Evolutionary conservation across 2,329 filamentous ascomycete genomes (phyloP).

Genomic region (Fusarium coicis): DNA sequence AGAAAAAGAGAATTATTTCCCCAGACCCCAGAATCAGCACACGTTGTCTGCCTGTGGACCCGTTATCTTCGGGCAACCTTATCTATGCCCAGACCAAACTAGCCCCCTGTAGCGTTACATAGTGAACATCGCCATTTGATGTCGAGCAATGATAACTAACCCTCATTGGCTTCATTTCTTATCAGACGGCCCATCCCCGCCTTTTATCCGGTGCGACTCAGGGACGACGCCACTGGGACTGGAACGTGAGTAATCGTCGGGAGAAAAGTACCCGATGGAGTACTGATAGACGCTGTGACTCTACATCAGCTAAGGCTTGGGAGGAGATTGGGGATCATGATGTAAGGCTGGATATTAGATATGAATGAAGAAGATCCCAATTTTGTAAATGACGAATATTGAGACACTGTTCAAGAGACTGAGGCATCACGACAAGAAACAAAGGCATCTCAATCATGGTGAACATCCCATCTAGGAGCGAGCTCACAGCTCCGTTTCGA

Average conservation of each 20-base stretch:
- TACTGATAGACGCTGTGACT: not conserved
- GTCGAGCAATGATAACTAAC: no score
- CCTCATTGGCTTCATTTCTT: not conserved
- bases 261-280: slow-evolving; percentile 1
- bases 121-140: not conserved
- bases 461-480: not conserved
- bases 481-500: not conserved
- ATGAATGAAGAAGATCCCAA: not conserved
- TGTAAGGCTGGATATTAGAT: not conserved
- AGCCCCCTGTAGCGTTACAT: not conserved
- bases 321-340: not conserved
- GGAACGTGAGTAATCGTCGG: not conserved
- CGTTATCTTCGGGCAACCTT: not conserved
- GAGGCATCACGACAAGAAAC: not conserved
- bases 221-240: not conserved
- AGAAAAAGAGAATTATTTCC: not conserved
- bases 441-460: not conserved
- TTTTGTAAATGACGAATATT: no score
- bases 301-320: not conserved
- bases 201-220: not conserved
- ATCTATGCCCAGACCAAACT: not conserved
- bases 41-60: not conserved
- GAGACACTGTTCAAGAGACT: no score
- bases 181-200: not conserved
- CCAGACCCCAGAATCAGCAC: not conserved